Percentiles rank a stretch among this genome's conserved stretches.
These are phyloP conservation scores for Phialophora expanda DNA, from an alignment of 2,329 filamentous ascomycete genomes.

Conservation along the genomic window DNA sequence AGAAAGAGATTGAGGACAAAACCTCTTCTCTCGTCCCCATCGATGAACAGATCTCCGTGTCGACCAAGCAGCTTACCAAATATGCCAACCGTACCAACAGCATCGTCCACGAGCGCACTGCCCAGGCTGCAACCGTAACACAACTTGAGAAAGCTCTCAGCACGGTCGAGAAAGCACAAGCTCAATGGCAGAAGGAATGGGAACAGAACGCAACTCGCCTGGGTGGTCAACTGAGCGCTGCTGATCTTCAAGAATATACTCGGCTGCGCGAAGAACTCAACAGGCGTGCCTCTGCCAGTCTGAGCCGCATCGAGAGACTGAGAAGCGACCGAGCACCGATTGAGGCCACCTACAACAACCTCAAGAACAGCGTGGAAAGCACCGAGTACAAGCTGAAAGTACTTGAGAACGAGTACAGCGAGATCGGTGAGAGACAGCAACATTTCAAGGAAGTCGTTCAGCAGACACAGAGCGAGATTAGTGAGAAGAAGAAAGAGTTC, in stretches of 20 bases:
- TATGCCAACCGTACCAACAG: conserved; percentile 71
- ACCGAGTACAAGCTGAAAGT: conserved; percentile 75
- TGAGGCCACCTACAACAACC: conserved; percentile 84
- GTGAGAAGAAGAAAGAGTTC: conserved; percentile 86
- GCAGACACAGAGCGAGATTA: conserved; percentile 76
- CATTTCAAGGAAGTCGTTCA: conserved; percentile 67
- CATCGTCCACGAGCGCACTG: conserved; percentile 76
- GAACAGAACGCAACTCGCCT: conserved; percentile 82
- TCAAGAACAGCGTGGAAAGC: conserved; percentile 85
- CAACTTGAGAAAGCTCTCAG: conserved; percentile 80
- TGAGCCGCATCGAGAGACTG: conserved; percentile 83
- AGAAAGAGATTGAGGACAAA: conserved; percentile 84
- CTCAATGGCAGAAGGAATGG: conserved; percentile 87
- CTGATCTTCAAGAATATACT: conserved; percentile 89
- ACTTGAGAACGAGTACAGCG: conserved; percentile 71
- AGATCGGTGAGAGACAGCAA: conserved; percentile 71
- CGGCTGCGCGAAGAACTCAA: conserved; percentile 82
- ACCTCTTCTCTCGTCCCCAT: conserved; percentile 86
- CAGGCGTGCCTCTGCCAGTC: conserved; percentile 78
- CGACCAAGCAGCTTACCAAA: conserved; percentile 70
- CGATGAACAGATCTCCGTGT: conserved; percentile 87
- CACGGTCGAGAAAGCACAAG: conserved; percentile 84
- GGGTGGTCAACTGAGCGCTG: conserved; percentile 81
- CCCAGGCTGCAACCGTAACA: conserved; percentile 70
- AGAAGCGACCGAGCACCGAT: conserved; percentile 88